phyloP scores from a whole-genome alignment of 2,329 filamentous ascomycete species.

The Alternaria gaisen region DNA sequence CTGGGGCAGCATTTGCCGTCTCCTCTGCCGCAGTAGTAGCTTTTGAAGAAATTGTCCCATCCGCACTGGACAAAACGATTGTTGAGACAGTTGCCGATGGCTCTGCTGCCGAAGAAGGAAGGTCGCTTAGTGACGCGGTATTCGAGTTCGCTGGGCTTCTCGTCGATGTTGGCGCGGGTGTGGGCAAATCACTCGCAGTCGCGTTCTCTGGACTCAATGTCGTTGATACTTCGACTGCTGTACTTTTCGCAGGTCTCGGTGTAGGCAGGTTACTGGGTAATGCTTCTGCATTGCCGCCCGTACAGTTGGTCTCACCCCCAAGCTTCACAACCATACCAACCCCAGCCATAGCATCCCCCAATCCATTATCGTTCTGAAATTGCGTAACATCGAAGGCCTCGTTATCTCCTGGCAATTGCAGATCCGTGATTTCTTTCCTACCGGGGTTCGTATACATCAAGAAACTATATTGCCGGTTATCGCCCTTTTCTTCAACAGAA shows the following conservation, averaged over 20 bases:
- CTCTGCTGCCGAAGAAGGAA: slow-evolving; percentile 1
- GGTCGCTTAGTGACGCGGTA: background rate
- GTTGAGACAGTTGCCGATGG: slow-evolving; percentile 10
- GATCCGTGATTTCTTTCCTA: slow-evolving; percentile 25
- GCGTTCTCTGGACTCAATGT: background rate
- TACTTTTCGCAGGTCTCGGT: slow-evolving; percentile 9
- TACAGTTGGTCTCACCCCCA: slow-evolving; percentile 35
- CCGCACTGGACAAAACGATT: slow-evolving; percentile 7
- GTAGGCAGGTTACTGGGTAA: slow-evolving; percentile 16
- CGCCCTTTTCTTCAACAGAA: slow-evolving; percentile 41
- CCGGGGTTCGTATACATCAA: slow-evolving; percentile 44
- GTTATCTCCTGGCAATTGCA: slow-evolving; percentile 39
- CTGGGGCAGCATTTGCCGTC: slow-evolving; percentile 23
- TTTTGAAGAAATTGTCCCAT: slow-evolving; percentile 6
- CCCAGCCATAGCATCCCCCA: slow-evolving; percentile 39
- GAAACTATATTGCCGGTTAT: slow-evolving; percentile 44
- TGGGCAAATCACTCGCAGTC: background rate
- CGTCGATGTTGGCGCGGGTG: background rate
- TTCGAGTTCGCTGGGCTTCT: background rate
- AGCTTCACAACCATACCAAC: slow-evolving; percentile 48
- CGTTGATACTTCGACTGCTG: background rate
- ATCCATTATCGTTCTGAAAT: slow-evolving; percentile 44
- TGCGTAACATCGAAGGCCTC: slow-evolving; percentile 38
- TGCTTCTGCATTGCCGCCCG: slow-evolving; percentile 12
- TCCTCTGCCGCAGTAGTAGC: slow-evolving; percentile 19